These are phyloP conservation scores for Microstroma glucosiphilum DNA, from an alignment of 1,284 basidiomycete species.

Conservation along the genomic window DNA sequence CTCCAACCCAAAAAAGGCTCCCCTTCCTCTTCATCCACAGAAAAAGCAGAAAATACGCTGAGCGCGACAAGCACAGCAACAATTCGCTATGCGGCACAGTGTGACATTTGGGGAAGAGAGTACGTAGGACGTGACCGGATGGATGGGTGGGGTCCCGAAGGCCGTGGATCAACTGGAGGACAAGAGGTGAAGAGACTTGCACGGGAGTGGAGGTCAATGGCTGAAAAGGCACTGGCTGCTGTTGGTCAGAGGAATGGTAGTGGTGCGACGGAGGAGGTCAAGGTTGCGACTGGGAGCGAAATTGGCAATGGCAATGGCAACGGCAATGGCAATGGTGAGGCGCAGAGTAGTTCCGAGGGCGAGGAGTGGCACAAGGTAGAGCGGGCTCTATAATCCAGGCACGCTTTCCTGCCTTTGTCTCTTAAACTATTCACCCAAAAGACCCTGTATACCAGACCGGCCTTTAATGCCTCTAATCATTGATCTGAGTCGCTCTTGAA, in stretches of 20 bases:
- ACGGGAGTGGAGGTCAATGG: conserved; percentile 14
- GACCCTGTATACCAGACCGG: no score
- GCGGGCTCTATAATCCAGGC: conserved; percentile 2
- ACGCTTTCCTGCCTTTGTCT: neutral
- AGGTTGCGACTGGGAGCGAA: no score
- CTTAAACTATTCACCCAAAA: neutral
- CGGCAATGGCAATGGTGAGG: conserved; percentile 9
- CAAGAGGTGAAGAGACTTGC: conserved; percentile 13
- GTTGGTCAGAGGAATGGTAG: conserved; percentile 29
- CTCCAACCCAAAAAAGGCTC: no score
- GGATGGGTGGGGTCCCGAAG: conserved; percentile 33
- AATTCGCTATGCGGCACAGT: conserved; percentile 40
- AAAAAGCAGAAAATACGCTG: no score
- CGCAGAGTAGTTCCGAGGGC: conserved; percentile 14
- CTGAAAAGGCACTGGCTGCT: conserved; percentile 22
- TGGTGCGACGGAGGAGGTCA: neutral
- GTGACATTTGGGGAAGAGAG: conserved; percentile 39
- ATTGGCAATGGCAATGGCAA: no score
- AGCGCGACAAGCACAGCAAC: neutral
- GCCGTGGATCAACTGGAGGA: neutral
- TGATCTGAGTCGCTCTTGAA: no score
- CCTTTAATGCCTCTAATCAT: no score
- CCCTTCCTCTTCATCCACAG: no score
- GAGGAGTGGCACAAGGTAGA: conserved; percentile 38
- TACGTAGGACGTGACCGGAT: conserved; percentile 38